A percentile compares a stretch with the other conserved stretches of the same genome.
phyloP scores from a whole-genome alignment of 768 basidiomycete species.

The Lanmaoa rubissima region DNA sequence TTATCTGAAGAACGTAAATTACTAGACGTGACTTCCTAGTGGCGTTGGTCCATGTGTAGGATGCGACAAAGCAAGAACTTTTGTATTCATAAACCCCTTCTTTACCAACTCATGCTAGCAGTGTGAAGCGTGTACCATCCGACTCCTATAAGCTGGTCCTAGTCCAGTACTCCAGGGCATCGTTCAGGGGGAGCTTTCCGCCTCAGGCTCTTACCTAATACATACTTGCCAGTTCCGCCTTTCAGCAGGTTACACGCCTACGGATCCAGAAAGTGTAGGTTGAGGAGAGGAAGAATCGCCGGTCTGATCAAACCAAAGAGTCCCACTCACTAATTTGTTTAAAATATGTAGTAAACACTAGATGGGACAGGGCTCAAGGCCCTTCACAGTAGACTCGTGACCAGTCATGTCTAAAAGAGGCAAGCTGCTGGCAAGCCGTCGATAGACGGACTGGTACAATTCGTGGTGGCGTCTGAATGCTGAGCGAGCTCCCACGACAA shows the following conservation, averaged over 20 bases:
- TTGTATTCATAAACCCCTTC: conserved; percentile 12
- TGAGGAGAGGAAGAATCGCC: not conserved
- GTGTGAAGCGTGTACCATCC: not conserved
- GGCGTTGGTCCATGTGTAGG: conserved; percentile 2
- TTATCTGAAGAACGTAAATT: conserved; percentile 63
- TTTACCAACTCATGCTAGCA: not conserved
- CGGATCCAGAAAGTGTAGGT: not conserved
- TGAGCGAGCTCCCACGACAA: no score
- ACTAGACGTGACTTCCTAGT: conserved; percentile 36
- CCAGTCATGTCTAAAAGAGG: no score
- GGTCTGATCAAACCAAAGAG: no score
- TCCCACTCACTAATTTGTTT: no score
- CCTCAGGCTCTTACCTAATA: no score
- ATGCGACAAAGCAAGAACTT: conserved; percentile 1
- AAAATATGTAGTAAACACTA: no score
- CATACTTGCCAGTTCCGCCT: not conserved
- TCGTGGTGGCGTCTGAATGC: no score
- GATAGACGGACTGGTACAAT: no score
- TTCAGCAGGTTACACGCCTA: not conserved
- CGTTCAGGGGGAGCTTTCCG: no score
- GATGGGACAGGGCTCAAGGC: not conserved
- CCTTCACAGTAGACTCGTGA: not conserved
- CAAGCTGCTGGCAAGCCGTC: no score
- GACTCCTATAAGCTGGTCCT: not conserved
- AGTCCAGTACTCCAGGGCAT: no score